Evolutionary conservation across 345 rosid genomes (phyloP).

Genomic region (Rhodamnia rubescens): DNA sequence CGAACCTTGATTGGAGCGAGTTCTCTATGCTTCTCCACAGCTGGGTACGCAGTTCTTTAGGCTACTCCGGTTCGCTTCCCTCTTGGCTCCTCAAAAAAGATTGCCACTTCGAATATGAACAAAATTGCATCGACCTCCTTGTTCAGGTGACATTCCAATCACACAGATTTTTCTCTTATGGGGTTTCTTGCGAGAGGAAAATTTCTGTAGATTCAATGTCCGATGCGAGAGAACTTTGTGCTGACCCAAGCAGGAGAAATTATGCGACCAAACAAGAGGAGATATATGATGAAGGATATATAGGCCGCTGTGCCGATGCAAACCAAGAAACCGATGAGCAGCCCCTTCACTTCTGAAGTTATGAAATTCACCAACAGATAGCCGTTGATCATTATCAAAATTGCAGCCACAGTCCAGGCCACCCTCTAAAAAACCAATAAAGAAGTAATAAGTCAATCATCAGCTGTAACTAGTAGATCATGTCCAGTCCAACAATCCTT

Average conservation of each 20-base stretch:
- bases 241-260: conserved; percentile 10
- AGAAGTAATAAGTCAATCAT: background rate
- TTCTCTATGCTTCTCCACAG: background rate
- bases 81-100: background rate
- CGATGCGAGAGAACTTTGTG: conserved; percentile 1
- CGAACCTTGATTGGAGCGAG: background rate
- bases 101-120: background rate
- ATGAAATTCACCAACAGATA: conserved; percentile 79
- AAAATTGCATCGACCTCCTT: background rate
- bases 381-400: conserved; percentile 74
- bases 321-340: conserved; percentile 39
- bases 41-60: background rate
- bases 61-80: background rate
- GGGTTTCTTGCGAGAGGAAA: background rate
- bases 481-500: background rate
- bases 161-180: background rate
- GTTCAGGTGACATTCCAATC: background rate
- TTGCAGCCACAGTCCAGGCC: conserved; percentile 84
- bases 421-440: conserved; percentile 30
- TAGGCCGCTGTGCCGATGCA: conserved; percentile 50
- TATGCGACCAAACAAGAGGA: conserved; percentile 31
- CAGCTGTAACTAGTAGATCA: background rate
- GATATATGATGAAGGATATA: conserved; percentile 64
- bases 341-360: conserved; percentile 56
- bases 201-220: background rate